Conservation (phyloP, 139 green algal genomes). For the Eudorina sp. region DNA sequence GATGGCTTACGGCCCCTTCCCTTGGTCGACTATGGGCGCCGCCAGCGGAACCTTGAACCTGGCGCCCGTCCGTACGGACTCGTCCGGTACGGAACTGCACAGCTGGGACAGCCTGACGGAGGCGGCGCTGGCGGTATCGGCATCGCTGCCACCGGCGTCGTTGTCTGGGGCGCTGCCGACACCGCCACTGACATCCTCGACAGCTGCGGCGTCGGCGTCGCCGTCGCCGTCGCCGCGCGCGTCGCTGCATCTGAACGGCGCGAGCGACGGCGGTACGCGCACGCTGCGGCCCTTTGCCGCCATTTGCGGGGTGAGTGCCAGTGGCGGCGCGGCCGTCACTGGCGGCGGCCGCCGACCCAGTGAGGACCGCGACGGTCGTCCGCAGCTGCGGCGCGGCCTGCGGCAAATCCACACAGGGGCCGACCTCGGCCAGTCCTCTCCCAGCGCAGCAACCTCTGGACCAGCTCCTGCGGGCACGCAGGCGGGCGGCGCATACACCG, state of each 20-base stretch:
- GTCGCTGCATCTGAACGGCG: not conserved
- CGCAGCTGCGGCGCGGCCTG: not conserved
- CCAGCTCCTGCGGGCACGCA: too few relatives aligned
- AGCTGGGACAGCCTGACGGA: constrained; percentile 42
- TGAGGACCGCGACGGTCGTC: not conserved
- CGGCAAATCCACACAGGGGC: too few relatives aligned
- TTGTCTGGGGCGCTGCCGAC: not conserved
- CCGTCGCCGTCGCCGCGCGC: not conserved
- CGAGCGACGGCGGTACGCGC: too few relatives aligned
- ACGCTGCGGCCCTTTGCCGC: too few relatives aligned
- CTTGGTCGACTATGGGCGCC: not conserved
- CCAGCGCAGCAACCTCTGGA: too few relatives aligned
- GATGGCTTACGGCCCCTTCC: not conserved
- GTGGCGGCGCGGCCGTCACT: not conserved
- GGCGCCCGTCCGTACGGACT: constrained; percentile 9
- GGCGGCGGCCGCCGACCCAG: not conserved
- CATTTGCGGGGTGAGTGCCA: not conserved
- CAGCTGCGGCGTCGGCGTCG: not conserved
- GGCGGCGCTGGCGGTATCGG: not conserved
- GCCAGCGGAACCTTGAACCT: not conserved
- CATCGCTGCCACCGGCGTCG: not conserved
- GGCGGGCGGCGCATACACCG: too few relatives aligned
- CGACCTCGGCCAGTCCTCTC: too few relatives aligned
- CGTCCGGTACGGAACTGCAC: constrained; percentile 6
- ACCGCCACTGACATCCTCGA: not conserved